These are phyloP conservation scores for Harringtonia lauricola DNA, from an alignment of 2,329 filamentous ascomycete species.

Conservation along the genomic window DNA sequence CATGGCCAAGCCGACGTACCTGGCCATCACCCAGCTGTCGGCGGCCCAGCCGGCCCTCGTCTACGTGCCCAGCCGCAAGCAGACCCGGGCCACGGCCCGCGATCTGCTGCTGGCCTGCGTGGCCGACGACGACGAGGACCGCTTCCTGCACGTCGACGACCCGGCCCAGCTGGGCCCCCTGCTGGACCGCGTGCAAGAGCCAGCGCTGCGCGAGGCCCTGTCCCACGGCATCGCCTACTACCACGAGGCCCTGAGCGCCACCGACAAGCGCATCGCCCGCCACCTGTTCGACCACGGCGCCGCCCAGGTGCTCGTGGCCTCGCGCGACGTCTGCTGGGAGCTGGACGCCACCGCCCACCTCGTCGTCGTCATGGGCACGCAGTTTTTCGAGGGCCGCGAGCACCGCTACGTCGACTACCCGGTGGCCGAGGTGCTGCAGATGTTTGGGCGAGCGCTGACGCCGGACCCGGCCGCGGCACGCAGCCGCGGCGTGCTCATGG, in stretches of 20 bases:
- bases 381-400: slow-evolving; percentile 93
- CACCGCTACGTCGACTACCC: slow-evolving; percentile 97
- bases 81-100: slow-evolving; percentile 75
- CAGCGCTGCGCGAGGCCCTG: slow-evolving; percentile 76
- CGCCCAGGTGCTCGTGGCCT: slow-evolving; percentile 68
- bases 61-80: slow-evolving; percentile 89
- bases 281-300: slow-evolving; percentile 84
- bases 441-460: slow-evolving; percentile 89
- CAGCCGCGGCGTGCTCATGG: slow-evolving; percentile 89
- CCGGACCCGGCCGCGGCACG: slow-evolving; percentile 49
- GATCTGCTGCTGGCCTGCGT: slow-evolving; percentile 83
- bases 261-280: slow-evolving; percentile 87
- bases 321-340: slow-evolving; percentile 92
- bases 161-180: slow-evolving; percentile 72
- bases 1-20: slow-evolving; percentile 91
- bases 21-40: slow-evolving; percentile 79
- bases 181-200: slow-evolving; percentile 74
- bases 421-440: slow-evolving; percentile 86
- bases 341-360: slow-evolving; percentile 79
- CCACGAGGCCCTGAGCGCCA: slow-evolving; percentile 81
- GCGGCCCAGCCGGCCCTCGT: slow-evolving; percentile 81
- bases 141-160: slow-evolving; percentile 82
- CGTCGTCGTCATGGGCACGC: slow-evolving; percentile 93
- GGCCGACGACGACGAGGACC: slow-evolving; percentile 66
- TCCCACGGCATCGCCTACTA: slow-evolving; percentile 95